These are phyloP conservation scores for Heliocybe sulcata DNA, from an alignment of 1,284 basidiomycete genomes.

Conservation along the genomic window DNA sequence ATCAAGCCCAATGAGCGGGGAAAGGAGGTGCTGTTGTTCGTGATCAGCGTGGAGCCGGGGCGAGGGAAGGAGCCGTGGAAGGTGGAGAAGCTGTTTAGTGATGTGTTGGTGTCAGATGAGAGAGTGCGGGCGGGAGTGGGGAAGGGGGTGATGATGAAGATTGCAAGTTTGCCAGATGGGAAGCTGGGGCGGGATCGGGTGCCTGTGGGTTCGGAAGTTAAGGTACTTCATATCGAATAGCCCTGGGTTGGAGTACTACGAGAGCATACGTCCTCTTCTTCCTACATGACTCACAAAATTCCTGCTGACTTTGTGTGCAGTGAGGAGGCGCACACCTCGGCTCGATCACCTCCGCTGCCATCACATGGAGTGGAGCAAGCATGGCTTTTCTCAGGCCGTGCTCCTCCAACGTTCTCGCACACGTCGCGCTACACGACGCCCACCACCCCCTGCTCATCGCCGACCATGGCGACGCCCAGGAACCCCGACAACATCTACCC, in stretches of 20 bases:
- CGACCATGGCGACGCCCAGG: constrained; percentile 11
- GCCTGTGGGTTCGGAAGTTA: constrained; percentile 90
- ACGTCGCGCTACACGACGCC: constrained; percentile 1
- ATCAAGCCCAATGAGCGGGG: constrained; percentile 82
- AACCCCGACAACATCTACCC: constrained; percentile 13
- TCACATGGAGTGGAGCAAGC: too few species aligned
- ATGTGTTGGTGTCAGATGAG: constrained; percentile 81
- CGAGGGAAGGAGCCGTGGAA: constrained; percentile 74
- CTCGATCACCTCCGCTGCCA: constrained; percentile 76
- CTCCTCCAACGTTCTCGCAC: not conserved
- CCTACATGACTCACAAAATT: not conserved
- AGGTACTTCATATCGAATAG: constrained; percentile 91
- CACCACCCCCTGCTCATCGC: constrained; percentile 1
- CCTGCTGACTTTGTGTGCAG: constrained; percentile 30
- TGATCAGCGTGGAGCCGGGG: constrained; percentile 62
- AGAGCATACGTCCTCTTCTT: constrained; percentile 61
- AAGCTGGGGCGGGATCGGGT: constrained; percentile 96
- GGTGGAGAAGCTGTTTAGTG: constrained; percentile 90
- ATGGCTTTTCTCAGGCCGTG: not conserved
- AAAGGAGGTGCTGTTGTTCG: constrained; percentile 82
- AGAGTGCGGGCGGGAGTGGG: constrained; percentile 58
- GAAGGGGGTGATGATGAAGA: constrained; percentile 68
- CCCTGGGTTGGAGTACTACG: constrained; percentile 88
- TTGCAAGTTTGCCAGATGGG: constrained; percentile 82
- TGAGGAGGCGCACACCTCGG: constrained; percentile 88